Percentiles rank a stretch among this genome's conserved stretches.
Evolutionary conservation across 192 early-diverging fungal species (phyloP).

Genomic region (Linderina pennispora): DNA sequence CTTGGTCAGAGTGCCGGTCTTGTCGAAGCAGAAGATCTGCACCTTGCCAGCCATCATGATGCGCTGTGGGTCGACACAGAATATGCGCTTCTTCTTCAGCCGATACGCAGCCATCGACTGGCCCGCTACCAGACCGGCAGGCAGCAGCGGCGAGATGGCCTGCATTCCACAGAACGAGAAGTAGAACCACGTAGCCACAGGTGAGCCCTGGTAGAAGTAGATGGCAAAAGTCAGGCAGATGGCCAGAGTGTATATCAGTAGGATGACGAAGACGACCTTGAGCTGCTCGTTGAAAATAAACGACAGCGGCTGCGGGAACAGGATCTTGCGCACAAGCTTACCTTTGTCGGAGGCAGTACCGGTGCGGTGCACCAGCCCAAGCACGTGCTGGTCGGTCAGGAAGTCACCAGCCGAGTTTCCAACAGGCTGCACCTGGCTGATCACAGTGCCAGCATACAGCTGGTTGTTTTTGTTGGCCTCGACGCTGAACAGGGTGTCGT

Average conservation of each 20-base stretch:
- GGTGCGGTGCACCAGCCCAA: constrained; percentile 54
- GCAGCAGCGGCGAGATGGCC: constrained; percentile 59
- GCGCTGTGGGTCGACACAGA: constrained; percentile 62
- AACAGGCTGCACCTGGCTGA: constrained; percentile 47
- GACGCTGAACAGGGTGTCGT: constrained; percentile 24
- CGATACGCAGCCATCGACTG: constrained; percentile 58
- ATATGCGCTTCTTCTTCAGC: constrained; percentile 52
- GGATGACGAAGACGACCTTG: constrained; percentile 57
- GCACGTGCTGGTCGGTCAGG: constrained; percentile 10
- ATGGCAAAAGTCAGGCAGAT: constrained; percentile 41
- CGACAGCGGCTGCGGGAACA: constrained; percentile 56
- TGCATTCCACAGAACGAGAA: constrained; percentile 64
- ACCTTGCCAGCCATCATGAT: constrained; percentile 66
- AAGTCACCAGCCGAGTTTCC: constrained; percentile 8
- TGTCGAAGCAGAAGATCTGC: constrained; percentile 67
- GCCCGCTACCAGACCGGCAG: constrained; percentile 63
- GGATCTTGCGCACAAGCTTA: constrained; percentile 60
- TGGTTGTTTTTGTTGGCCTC: constrained; percentile 45
- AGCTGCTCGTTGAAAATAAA: constrained; percentile 70
- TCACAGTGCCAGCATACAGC: constrained; percentile 53
- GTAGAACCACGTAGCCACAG: constrained; percentile 59
- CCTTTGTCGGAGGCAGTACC: constrained; percentile 59
- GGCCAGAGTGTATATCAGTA: constrained; percentile 54
- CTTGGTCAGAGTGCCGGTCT: constrained; percentile 65
- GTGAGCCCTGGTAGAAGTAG: constrained; percentile 25